phyloP scores from a whole-genome alignment of 768 basidiomycete genomes.

The Phaeotremella skinneri region DNA sequence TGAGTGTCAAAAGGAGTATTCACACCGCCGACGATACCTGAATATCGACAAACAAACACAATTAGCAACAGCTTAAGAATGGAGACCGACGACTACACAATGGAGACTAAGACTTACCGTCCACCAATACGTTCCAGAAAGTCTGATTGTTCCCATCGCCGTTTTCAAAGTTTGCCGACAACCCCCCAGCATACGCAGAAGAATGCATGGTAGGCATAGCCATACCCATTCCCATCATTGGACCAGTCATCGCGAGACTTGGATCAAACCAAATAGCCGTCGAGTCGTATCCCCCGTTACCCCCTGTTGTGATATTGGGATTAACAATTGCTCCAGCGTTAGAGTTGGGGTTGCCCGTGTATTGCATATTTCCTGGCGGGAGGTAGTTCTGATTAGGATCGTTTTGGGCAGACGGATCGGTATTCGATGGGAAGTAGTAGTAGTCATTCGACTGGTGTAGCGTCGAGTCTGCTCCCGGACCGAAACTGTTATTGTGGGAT shows the following conservation, averaged over 20 bases:
- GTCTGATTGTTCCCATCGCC: conserved; percentile 14
- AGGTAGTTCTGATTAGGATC: neutral
- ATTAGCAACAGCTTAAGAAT: neutral
- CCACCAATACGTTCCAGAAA: conserved; percentile 27
- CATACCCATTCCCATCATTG: neutral
- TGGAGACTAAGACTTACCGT: conserved; percentile 17
- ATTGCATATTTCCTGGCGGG: neutral
- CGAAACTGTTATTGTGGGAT: neutral
- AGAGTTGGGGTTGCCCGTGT: neutral
- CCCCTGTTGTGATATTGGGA: neutral
- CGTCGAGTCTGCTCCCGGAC: neutral
- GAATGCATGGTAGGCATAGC: neutral
- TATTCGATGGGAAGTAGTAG: neutral
- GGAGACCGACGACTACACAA: too few species aligned
- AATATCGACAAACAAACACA: neutral
- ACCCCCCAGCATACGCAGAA: neutral
- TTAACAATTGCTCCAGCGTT: neutral
- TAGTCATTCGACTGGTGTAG: neutral
- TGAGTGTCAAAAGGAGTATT: neutral
- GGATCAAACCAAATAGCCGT: neutral
- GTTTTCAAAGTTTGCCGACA: neutral
- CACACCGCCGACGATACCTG: neutral
- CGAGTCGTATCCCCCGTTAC: neutral
- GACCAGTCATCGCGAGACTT: neutral
- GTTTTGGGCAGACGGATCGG: neutral